Evolutionary conservation across 352 stramenopile species (phyloP).

Genomic region (Pythium brachiatum): DNA sequence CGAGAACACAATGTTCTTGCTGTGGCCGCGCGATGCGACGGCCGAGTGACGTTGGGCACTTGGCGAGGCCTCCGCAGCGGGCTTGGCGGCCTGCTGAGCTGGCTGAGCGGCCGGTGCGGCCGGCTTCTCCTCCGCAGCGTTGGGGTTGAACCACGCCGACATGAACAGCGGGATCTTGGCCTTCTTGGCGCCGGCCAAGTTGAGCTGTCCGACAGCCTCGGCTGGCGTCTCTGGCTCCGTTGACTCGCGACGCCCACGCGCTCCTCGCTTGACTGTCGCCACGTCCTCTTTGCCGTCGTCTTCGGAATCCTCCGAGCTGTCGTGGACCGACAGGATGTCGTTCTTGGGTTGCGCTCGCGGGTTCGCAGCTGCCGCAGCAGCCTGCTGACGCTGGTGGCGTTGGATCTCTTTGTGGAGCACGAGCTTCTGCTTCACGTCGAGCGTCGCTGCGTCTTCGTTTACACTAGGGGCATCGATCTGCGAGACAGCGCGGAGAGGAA

Average conservation of each 20-base stretch:
- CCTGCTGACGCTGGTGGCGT: constrained; percentile 34
- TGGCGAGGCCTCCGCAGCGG: neutral
- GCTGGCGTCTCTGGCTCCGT: constrained; percentile 35
- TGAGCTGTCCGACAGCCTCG: constrained; percentile 58
- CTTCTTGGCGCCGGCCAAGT: constrained; percentile 64
- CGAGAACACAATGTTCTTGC: constrained; percentile 58
- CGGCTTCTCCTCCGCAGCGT: constrained; percentile 41
- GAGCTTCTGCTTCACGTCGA: constrained; percentile 59
- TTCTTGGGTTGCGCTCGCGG: constrained; percentile 27
- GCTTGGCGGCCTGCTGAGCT: constrained; percentile 7
- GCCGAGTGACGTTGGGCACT: neutral
- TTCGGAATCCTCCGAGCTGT: constrained; percentile 24
- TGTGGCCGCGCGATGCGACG: constrained; percentile 23
- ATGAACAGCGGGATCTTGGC: constrained; percentile 74
- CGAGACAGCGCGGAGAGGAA: constrained; percentile 8
- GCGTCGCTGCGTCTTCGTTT: constrained; percentile 48
- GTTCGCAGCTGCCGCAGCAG: constrained; percentile 24
- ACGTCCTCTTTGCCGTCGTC: constrained; percentile 32
- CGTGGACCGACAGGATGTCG: constrained; percentile 19
- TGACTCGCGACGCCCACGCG: constrained; percentile 37
- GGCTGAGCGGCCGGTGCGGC: constrained; percentile 18
- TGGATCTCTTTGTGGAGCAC: constrained; percentile 46
- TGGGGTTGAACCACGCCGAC: constrained; percentile 64
- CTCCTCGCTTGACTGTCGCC: constrained; percentile 45
- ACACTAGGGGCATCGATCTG: constrained; percentile 23